Evolutionary conservation across 148 eudicot species (phyloP), one percentile per base, ranked within the genome.

Genomic region (Linanthus parryae): DNA sequence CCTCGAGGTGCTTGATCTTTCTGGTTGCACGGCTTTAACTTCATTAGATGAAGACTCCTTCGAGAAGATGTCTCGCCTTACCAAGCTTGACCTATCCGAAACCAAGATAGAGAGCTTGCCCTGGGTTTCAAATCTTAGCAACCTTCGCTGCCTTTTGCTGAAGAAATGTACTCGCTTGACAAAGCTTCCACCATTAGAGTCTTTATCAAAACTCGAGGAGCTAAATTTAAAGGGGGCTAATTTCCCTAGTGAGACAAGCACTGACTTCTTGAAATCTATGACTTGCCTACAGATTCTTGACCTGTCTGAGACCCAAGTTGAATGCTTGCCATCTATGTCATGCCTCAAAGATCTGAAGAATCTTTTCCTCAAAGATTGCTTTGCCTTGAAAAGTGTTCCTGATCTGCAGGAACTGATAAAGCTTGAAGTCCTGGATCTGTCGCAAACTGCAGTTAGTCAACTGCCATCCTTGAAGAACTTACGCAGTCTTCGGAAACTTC

Each of bases 361-460:
- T 39, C 66, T 67, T 41, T 13, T 8, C 24, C 56, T 72, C 11
- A 39, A 48, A 26, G 59, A 40, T 43, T 67, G 77, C 42, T n/a
- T 10, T 26, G 0, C 17, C 27, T 52, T 62, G 15, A 15, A 55
- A 31, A 23, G 0, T 0, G 55, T 67, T 25, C 63, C 52, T 5
- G 36, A 26, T 44, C 48, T 72, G 51, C 48, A 31, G 22, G 22
- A 41, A n/a, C 56, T 63, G 39, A 54, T 39, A 0, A 68, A 34
- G 33, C 50, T 67, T n/a, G 70, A 63, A 53, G 52, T 56, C 25
- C 48, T 73, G 24, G 73, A 73, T 63, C 58, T 67, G 26, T 73
- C 77, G 5, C 37, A 38, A 58, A 53, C 73, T 2, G 58, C 52
- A 15, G 56, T 70, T 2, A 16, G 18, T 9, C 2, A 4, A 14